Evolutionary conservation across 2,329 filamentous ascomycete genomes (phyloP).

Genomic region (Podosphaera xanthii): DNA sequence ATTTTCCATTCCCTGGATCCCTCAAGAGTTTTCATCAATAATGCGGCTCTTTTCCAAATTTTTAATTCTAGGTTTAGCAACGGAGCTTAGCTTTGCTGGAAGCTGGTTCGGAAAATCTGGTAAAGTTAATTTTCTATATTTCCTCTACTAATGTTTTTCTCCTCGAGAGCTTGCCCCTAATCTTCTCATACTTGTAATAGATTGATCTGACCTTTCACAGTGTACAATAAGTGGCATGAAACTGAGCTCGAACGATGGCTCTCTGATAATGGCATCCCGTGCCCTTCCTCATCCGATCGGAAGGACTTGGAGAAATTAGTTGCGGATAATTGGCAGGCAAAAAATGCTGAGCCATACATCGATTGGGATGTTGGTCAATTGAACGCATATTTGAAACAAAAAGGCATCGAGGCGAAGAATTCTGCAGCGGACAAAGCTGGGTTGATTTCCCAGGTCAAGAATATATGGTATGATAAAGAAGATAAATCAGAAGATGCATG

Average conservation of each 20-base stretch:
- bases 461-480: conserved; percentile 55
- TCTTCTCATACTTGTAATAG: too few relatives aligned
- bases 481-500: conserved; percentile 54
- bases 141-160: not conserved
- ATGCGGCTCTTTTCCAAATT: conserved; percentile 63
- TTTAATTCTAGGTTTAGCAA: conserved; percentile 48
- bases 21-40: conserved; percentile 12
- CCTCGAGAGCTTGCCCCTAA: too few relatives aligned
- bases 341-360: conserved; percentile 52
- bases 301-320: conserved; percentile 88
- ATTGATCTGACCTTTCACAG: conserved; percentile 22
- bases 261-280: conserved; percentile 72
- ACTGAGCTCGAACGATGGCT: conserved; percentile 95
- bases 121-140: conserved; percentile 23
- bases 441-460: conserved; percentile 46
- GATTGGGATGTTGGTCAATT: conserved; percentile 53
- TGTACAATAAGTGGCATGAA: conserved; percentile 98
- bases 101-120: conserved; percentile 73
- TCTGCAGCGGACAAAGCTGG: conserved; percentile 42
- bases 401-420: conserved; percentile 47
- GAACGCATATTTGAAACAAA: conserved; percentile 40
- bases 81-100: conserved; percentile 46
- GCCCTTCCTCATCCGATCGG: conserved; percentile 74
- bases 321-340: conserved; percentile 67
- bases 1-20: not conserved